A percentile compares a stretch with the other conserved stretches of the same genome.
Evolutionary conservation across 495 filamentous ascomycete species (phyloP).

Genomic region (Podospora comata): DNA sequence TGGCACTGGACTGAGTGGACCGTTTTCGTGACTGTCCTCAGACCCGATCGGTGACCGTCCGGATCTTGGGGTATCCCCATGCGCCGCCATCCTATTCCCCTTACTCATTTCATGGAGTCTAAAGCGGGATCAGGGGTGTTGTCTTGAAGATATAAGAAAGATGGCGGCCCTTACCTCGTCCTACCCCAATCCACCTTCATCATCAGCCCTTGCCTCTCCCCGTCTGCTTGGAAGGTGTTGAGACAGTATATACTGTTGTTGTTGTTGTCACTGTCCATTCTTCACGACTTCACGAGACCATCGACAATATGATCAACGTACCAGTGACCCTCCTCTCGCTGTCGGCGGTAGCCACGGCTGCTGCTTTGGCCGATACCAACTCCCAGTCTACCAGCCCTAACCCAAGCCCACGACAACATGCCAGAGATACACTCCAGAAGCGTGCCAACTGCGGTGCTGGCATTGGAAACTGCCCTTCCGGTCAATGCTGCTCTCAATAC

Average conservation of each 20-base stretch:
- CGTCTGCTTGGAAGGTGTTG: background rate
- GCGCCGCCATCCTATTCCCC: background rate
- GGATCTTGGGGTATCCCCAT: background rate
- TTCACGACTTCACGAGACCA: background rate
- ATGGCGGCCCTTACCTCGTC: background rate
- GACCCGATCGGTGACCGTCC: background rate
- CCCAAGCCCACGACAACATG: background rate
- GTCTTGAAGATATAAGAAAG: background rate
- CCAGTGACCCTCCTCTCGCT: background rate
- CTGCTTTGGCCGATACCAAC: background rate
- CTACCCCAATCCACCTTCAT: background rate
- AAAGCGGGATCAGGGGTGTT: background rate
- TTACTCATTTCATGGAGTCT: background rate
- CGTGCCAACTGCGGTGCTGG: slow-evolving; percentile 20
- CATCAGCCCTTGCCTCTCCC: background rate
- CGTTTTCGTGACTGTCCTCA: background rate
- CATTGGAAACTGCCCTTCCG: slow-evolving; percentile 16
- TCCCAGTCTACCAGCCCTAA: background rate
- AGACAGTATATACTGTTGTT: background rate
- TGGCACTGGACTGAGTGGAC: background rate
- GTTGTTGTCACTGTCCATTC: background rate
- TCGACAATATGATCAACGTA: background rate
- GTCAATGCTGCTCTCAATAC: slow-evolving; percentile 35
- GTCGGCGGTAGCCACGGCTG: background rate
- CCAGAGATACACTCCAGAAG: slow-evolving; percentile 14